phyloP scores from a whole-genome alignment of 2,329 filamentous ascomycete species.

The Fusarium sp. region DNA sequence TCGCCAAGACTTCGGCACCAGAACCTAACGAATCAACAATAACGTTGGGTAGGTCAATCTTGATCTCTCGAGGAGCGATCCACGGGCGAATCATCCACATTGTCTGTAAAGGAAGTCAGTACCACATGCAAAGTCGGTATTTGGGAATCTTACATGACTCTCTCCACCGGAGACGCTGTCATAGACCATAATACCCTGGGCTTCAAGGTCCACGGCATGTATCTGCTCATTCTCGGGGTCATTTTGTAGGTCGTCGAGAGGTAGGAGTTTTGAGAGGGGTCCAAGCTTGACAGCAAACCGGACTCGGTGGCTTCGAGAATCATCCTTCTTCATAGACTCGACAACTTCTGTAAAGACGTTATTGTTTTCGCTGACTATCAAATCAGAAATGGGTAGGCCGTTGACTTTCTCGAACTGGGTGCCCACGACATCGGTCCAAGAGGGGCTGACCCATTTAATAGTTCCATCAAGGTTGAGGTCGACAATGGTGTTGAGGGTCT shows the following conservation, averaged over 20 bases:
- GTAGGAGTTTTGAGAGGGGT: slow-evolving; percentile 74
- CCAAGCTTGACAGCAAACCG: slow-evolving; percentile 82
- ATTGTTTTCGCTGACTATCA: slow-evolving; percentile 83
- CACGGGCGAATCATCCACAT: slow-evolving; percentile 99
- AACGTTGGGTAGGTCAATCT: slow-evolving; percentile 90
- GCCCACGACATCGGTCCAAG: slow-evolving; percentile 94
- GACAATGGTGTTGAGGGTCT: slow-evolving; percentile 95
- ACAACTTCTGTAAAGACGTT: slow-evolving; percentile 85
- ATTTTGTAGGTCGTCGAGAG: slow-evolving; percentile 58
- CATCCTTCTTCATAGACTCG: slow-evolving; percentile 91
- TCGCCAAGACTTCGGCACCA: slow-evolving; percentile 92
- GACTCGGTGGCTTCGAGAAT: slow-evolving; percentile 91
- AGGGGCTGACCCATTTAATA: slow-evolving; percentile 96
- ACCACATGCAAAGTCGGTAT: slow-evolving; percentile 13
- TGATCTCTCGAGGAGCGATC: slow-evolving; percentile 88
- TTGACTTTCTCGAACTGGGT: slow-evolving; percentile 79
- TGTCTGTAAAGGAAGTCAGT: slow-evolving; percentile 69
- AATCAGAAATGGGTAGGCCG: slow-evolving; percentile 81
- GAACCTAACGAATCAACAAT: slow-evolving; percentile 95
- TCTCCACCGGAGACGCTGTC: slow-evolving; percentile 87
- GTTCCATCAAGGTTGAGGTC: slow-evolving; percentile 91
- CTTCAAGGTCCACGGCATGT: slow-evolving; percentile 82
- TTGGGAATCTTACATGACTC: slow-evolving; percentile 80
- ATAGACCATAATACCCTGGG: slow-evolving; percentile 98
- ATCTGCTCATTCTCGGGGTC: slow-evolving; percentile 55